A percentile compares a stretch with the other conserved stretches of the same genome.
Conservation (phyloP, 495 filamentous ascomycete species). For the Cetradonia linearis region DNA sequence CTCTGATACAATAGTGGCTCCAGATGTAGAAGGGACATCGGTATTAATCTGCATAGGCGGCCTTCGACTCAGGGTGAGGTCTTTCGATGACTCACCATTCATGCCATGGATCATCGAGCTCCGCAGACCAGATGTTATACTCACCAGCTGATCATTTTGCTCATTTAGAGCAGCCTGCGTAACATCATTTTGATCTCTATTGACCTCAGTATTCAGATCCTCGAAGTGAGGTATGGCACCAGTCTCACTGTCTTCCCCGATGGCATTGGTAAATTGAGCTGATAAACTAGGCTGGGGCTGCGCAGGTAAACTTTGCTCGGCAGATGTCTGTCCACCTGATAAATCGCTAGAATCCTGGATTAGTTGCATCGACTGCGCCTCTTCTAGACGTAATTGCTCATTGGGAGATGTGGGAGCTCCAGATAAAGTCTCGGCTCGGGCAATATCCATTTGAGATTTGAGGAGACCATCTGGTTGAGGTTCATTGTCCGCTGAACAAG, state of each 20-base stretch:
- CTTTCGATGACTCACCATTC: slow-evolving; percentile 17
- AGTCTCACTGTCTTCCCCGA: slow-evolving; percentile 18
- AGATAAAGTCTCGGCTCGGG: slow-evolving; percentile 13
- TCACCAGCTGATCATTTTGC: slow-evolving; percentile 8
- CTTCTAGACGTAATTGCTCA: slow-evolving; percentile 42
- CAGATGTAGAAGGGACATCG: slow-evolving; percentile 9
- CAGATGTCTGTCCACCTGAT: not conserved
- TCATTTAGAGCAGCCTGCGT: not conserved
- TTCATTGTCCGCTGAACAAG: not conserved
- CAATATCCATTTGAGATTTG: slow-evolving; percentile 13
- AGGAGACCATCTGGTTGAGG: slow-evolving; percentile 3
- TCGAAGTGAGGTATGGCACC: slow-evolving; percentile 14
- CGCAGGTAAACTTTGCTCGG: not conserved
- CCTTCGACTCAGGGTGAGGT: slow-evolving; percentile 26
- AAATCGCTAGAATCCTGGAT: not conserved
- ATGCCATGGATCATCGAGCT: slow-evolving; percentile 18
- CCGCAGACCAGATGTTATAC: slow-evolving; percentile 15
- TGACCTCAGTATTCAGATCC: slow-evolving; percentile 10
- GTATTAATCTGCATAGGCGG: slow-evolving; percentile 28
- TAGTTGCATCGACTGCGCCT: slow-evolving; percentile 35
- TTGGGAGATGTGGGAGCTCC: slow-evolving; percentile 37
- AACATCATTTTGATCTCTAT: not conserved
- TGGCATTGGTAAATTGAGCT: slow-evolving; percentile 11
- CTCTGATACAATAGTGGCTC: slow-evolving; percentile 6
- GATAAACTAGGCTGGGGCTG: not conserved